Evolutionary conservation across 108 stramenopile genomes (phyloP).

Genomic region (Nitzschia sp.): DNA sequence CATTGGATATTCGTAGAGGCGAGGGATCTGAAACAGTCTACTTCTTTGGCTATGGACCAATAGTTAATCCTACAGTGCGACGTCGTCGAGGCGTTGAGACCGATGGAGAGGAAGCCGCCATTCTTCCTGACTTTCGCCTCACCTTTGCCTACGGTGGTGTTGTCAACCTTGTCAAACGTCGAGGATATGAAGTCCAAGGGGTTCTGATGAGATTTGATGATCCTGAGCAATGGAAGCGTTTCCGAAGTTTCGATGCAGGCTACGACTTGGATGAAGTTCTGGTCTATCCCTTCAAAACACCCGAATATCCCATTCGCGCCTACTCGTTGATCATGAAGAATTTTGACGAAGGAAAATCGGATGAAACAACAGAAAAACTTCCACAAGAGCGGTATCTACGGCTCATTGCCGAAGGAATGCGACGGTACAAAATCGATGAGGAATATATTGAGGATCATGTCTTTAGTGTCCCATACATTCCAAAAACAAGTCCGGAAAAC

Average conservation of each 20-base stretch:
- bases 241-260: conserved; percentile 18
- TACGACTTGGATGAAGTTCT: conserved; percentile 1
- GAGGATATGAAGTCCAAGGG: conserved; percentile 37
- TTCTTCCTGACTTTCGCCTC: conserved; percentile 28
- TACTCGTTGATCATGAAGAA: conserved; percentile 16
- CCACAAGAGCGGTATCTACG: conserved; percentile 39
- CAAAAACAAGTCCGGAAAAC: conserved; percentile 3
- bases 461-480: conserved; percentile 18
- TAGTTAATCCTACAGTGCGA: conserved; percentile 34
- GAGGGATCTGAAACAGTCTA: conserved; percentile 3
- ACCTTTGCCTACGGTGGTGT: conserved; percentile 30
- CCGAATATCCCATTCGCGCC: conserved; percentile 16
- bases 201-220: conserved; percentile 28
- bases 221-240: conserved; percentile 19
- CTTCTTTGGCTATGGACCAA: conserved; percentile 40
- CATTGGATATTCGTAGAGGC: not conserved
- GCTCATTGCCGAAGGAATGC: conserved; percentile 31
- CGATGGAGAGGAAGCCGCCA: conserved; percentile 6
- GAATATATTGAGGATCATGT: conserved; percentile 32
- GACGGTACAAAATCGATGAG: conserved; percentile 17
- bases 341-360: conserved; percentile 7
- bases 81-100: conserved; percentile 11
- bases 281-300: conserved; percentile 12
- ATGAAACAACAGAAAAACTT: conserved; percentile 8
- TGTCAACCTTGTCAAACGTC: conserved; percentile 16